A percentile compares a stretch with the other conserved stretches of the same genome.
These are phyloP conservation scores for Plectranthus barbatus DNA, from an alignment of 257 asterid species.

Conservation along the genomic window DNA sequence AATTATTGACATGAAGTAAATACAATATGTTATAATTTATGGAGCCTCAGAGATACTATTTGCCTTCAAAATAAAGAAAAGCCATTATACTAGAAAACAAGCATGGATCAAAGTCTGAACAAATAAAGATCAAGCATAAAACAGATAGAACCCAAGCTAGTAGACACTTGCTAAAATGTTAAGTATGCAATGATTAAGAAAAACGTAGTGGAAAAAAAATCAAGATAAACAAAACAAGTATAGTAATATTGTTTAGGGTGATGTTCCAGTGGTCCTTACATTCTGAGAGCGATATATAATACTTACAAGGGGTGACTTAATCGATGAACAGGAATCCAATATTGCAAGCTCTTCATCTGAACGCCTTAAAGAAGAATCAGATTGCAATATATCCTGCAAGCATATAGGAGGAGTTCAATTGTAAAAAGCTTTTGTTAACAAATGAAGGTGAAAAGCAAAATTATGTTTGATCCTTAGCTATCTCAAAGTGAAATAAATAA, in stretches of 20 bases:
- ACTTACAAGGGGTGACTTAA: constrained; percentile 84
- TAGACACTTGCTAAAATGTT: background rate
- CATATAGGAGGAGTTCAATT: constrained; percentile 14
- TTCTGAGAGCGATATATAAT: background rate
- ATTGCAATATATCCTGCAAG: constrained; percentile 61
- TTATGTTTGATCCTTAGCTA: too few relatives aligned
- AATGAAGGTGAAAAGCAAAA: too few relatives aligned
- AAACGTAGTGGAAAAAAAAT: too few relatives aligned
- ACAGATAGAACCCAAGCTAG: background rate
- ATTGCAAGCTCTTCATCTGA: constrained; percentile 58
- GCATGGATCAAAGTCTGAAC: background rate
- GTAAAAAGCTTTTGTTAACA: constrained; percentile 7
- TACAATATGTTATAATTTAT: background rate
- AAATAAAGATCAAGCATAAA: background rate
- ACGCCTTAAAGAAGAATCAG: constrained; percentile 70
- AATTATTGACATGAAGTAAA: background rate
- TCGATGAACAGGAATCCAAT: constrained; percentile 58
- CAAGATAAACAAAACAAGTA: too few relatives aligned
- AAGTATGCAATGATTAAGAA: too few relatives aligned
- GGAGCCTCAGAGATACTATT: background rate
- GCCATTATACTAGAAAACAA: background rate
- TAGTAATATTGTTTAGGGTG: too few relatives aligned
- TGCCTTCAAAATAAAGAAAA: background rate
- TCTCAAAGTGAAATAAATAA: too few relatives aligned
- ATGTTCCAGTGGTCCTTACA: background rate